Evolutionary conservation across 163 green algal species (phyloP).

Genomic region (Scenedesmus sp.): DNA sequence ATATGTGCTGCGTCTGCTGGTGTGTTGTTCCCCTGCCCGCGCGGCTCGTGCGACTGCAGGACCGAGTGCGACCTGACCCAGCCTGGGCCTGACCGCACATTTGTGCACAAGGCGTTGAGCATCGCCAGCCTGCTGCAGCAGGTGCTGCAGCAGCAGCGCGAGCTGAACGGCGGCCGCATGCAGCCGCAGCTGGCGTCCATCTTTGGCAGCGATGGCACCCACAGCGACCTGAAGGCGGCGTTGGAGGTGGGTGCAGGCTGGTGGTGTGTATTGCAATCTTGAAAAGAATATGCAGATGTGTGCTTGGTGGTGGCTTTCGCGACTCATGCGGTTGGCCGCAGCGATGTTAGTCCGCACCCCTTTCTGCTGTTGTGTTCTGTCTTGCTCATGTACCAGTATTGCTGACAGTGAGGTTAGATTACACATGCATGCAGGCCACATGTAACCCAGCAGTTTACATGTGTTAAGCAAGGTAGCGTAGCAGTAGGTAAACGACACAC

Average conservation of each 20-base stretch:
- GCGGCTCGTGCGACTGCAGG: slow-evolving; percentile 13
- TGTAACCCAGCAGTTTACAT: no score
- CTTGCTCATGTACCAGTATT: no score
- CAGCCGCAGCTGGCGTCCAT: background rate
- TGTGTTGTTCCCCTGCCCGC: background rate
- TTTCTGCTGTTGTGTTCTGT: no score
- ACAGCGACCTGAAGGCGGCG: background rate
- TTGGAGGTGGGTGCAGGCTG: background rate
- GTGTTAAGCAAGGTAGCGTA: no score
- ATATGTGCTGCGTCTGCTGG: background rate
- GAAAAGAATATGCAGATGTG: no score
- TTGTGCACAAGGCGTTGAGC: background rate
- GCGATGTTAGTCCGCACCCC: no score
- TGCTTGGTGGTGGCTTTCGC: no score
- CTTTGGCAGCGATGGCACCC: background rate
- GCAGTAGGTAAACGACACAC: no score
- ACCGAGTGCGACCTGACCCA: background rate
- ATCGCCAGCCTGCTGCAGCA: background rate
- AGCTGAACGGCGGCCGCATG: background rate
- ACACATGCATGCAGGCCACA: no score
- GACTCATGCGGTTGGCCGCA: no score
- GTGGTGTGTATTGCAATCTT: no score
- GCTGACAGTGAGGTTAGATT: no score
- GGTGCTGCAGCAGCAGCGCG: background rate
- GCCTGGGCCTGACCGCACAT: slow-evolving; percentile 14